Percentiles rank a stretch among this genome's conserved stretches.
These are phyloP conservation scores for Smittium mucronatum DNA, from an alignment of 371 early-diverging fungal genomes.

Conservation along the genomic window DNA sequence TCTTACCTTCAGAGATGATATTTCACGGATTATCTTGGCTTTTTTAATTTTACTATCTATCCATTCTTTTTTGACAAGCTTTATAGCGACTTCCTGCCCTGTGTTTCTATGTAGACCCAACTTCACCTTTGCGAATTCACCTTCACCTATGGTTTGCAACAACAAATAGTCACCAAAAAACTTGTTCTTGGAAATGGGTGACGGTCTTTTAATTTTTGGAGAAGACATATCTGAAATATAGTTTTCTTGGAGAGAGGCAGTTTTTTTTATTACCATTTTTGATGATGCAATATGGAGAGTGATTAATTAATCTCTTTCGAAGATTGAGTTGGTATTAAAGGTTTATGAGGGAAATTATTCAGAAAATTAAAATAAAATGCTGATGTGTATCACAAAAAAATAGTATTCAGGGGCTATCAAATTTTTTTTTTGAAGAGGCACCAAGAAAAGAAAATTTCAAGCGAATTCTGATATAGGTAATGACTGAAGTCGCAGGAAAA, in stretches of 20 bases:
- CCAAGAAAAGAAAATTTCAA: no score
- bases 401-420: no score
- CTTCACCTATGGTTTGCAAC: conserved; percentile 92
- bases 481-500: no score
- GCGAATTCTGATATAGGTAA: no score
- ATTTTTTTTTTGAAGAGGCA: no score
- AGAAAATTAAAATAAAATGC: no score
- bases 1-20: conserved; percentile 62
- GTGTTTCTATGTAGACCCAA: conserved; percentile 82
- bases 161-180: conserved; percentile 92
- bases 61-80: conserved; percentile 65
- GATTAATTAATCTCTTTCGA: no score
- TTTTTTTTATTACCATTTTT: not conserved
- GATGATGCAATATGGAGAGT: no score
- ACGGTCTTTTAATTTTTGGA: not conserved
- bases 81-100: conserved; percentile 81
- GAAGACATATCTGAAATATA: not conserved
- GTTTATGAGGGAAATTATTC: no score
- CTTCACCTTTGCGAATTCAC: conserved; percentile 97
- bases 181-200: conserved; percentile 31
- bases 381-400: no score
- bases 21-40: conserved; percentile 69
- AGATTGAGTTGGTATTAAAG: no score
- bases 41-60: conserved; percentile 61
- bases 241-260: not conserved